Conservation (phyloP, 805 yeast genomes). For the Teunomyces atbi region DNA sequence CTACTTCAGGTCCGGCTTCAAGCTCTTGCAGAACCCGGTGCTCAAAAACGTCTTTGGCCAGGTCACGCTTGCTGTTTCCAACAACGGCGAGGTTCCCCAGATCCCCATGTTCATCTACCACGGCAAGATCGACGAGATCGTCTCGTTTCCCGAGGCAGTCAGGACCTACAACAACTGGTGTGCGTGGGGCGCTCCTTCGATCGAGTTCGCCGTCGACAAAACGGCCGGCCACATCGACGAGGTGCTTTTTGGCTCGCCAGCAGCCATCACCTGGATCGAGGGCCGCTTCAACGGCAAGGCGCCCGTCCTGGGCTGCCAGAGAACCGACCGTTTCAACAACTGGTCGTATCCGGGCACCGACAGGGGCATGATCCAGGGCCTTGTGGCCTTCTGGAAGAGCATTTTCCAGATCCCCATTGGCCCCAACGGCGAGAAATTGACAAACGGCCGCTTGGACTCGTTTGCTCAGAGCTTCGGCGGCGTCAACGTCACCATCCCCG, state of each 20-base stretch:
- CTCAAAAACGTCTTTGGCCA: slow-evolving; percentile 20
- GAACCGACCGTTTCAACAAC: slow-evolving; percentile 43
- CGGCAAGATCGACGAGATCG: slow-evolving; percentile 10
- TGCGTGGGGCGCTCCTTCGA: slow-evolving; percentile 8
- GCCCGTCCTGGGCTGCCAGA: slow-evolving; percentile 17
- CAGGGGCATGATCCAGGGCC: background rate
- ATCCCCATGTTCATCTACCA: slow-evolving; percentile 12
- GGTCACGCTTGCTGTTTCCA: background rate
- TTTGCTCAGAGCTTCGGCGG: background rate
- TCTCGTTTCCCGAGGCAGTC: slow-evolving; percentile 7
- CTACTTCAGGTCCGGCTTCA: slow-evolving; percentile 7
- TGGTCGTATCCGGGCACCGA: slow-evolving; percentile 44
- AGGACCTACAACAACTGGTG: slow-evolving; percentile 13
- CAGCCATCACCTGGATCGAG: slow-evolving; percentile 19
- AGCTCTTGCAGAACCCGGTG: slow-evolving; percentile 10
- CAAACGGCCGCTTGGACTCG: background rate
- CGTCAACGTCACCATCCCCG: background rate
- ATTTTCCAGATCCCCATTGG: background rate
- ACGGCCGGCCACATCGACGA: slow-evolving; percentile 16
- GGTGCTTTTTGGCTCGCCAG: slow-evolving; percentile 11
- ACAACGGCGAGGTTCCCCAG: slow-evolving; percentile 8
- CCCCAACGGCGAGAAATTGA: background rate
- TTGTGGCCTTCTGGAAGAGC: background rate
- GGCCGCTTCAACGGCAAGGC: slow-evolving; percentile 14
- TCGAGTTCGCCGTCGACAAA: slow-evolving; percentile 9